These are phyloP conservation scores for Phytophthora tubulina DNA, from an alignment of 352 stramenopile genomes.

Conservation along the genomic window DNA sequence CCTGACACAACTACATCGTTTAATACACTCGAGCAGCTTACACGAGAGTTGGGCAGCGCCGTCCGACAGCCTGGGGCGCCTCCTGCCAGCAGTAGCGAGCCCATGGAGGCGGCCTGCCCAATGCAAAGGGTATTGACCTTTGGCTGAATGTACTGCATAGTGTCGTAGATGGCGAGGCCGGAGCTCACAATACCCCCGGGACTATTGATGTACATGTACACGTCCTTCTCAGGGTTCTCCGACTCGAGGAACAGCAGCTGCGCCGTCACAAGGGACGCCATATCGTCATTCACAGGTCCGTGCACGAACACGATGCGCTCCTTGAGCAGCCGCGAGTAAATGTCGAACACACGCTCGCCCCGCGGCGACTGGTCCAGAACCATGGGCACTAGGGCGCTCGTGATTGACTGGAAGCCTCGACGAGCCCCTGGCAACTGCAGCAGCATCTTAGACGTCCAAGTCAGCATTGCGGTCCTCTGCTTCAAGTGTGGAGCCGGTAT, in stretches of 20 bases:
- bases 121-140: constrained; percentile 99
- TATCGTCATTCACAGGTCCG: constrained; percentile 92
- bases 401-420: constrained; percentile 63
- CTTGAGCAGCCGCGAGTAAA: constrained; percentile 97
- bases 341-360: constrained; percentile 97
- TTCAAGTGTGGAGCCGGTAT: constrained; percentile 40
- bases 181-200: constrained; percentile 97
- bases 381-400: constrained; percentile 91
- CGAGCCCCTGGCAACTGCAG: constrained; percentile 30
- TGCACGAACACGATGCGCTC: constrained; percentile 98
- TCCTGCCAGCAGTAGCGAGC: constrained; percentile 94
- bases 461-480: constrained; percentile 30
- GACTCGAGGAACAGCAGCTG: constrained; percentile 96
- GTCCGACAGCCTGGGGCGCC: constrained; percentile 90
- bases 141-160: constrained; percentile 98
- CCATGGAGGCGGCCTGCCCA: constrained; percentile 97
- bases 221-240: constrained; percentile 97
- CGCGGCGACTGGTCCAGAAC: constrained; percentile 93
- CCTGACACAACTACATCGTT: neutral
- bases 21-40: constrained; percentile 41
- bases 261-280: constrained; percentile 85
- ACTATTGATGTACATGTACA: constrained; percentile 99
- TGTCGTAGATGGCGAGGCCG: constrained; percentile 98
- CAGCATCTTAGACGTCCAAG: constrained; percentile 13
- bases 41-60: constrained; percentile 94